Percentiles rank a stretch among this genome's conserved stretches.
Evolutionary conservation across 352 stramenopile genomes (phyloP).

Genomic region (Phytopythium mirpurense): DNA sequence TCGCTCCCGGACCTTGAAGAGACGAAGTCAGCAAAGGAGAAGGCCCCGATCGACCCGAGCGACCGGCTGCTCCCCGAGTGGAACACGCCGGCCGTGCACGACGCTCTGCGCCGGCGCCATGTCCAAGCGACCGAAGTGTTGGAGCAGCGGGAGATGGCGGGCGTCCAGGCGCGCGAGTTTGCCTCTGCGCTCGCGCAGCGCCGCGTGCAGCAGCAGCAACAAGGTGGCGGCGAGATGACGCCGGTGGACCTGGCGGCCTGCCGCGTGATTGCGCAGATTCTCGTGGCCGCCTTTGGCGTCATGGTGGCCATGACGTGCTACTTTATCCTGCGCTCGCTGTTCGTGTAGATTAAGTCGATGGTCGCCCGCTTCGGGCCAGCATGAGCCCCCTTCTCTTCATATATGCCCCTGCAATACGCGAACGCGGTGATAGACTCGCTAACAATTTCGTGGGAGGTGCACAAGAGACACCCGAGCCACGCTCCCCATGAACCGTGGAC

Average conservation of each 20-base stretch:
- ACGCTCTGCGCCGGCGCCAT: slow-evolving; percentile 52
- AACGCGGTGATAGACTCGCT: too few species aligned
- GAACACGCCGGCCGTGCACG: slow-evolving; percentile 39
- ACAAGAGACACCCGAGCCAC: too few species aligned
- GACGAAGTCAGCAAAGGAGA: slow-evolving; percentile 19
- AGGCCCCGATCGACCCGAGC: slow-evolving; percentile 2
- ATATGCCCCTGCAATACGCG: neutral
- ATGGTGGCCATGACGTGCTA: slow-evolving; percentile 31
- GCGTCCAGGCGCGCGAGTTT: slow-evolving; percentile 45
- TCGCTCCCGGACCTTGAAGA: slow-evolving; percentile 18
- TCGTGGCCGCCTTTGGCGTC: slow-evolving; percentile 33
- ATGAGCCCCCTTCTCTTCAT: neutral
- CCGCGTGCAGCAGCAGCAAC: slow-evolving; percentile 20
- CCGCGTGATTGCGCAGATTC: slow-evolving; percentile 37
- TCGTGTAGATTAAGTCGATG: slow-evolving; percentile 12
- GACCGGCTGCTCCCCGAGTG: slow-evolving; percentile 54
- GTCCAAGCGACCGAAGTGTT: slow-evolving; percentile 20
- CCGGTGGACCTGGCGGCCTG: slow-evolving; percentile 38
- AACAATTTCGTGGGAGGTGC: too few species aligned
- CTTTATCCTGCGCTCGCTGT: slow-evolving; percentile 18
- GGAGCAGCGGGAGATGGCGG: slow-evolving; percentile 31
- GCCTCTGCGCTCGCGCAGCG: slow-evolving; percentile 39
- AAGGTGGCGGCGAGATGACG: slow-evolving; percentile 19
- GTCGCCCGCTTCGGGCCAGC: neutral
- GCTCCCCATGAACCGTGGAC: too few species aligned